Evolutionary conservation across 768 basidiomycete genomes (phyloP).

Genomic region (Leccinum broughii): DNA sequence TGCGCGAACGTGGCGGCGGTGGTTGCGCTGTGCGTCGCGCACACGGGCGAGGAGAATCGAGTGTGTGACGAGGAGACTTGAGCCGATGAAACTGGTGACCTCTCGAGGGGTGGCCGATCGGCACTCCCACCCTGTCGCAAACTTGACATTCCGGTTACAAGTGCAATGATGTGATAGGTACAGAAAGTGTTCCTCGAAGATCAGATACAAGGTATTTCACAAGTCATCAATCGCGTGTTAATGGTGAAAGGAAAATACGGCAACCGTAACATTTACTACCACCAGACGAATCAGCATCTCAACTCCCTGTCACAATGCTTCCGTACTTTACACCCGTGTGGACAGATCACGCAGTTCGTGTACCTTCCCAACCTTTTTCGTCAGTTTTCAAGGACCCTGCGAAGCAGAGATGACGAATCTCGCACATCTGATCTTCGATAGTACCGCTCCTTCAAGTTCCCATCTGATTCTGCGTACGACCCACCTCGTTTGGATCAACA

Average conservation of each 20-base stretch:
- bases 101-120: too few species aligned
- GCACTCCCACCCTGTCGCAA: too few species aligned
- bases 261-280: too few species aligned
- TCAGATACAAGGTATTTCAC: background rate
- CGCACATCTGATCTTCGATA: too few species aligned
- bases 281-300: too few species aligned
- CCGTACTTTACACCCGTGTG: background rate
- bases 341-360: background rate
- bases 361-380: background rate
- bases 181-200: too few species aligned
- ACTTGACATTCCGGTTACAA: too few species aligned
- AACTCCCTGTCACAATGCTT: background rate
- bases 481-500: background rate
- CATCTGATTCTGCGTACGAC: background rate
- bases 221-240: background rate
- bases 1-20: conserved; percentile 55
- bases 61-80: conserved; percentile 60
- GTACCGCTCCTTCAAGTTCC: background rate
- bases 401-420: background rate
- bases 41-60: conserved; percentile 56
- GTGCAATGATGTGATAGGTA: too few species aligned
- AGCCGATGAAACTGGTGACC: too few species aligned
- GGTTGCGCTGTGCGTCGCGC: conserved; percentile 54
- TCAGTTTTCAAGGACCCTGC: too few species aligned
- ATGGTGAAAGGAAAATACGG: too few species aligned